Evolutionary conservation across 169 alveolate genomes (phyloP).

Genomic region (Plasmodium knowlesi): DNA sequence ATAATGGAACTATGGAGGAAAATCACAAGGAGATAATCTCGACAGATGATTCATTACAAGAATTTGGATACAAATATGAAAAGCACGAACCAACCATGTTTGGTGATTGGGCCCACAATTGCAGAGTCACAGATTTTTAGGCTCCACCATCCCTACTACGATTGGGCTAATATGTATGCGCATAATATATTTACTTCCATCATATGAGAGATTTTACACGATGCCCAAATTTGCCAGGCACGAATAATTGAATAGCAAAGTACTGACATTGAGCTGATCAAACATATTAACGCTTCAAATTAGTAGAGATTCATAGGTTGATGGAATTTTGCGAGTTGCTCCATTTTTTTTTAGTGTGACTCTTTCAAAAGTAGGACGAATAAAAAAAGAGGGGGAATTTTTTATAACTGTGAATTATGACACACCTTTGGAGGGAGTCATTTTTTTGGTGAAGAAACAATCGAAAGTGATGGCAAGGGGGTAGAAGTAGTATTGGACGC

Average conservation of each 20-base stretch:
- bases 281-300: not conserved
- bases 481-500: not conserved
- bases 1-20: conserved; percentile 2
- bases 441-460: not conserved
- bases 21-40: not conserved
- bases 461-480: not conserved
- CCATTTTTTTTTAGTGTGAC: not conserved
- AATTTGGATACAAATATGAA: conserved; percentile 80
- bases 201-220: not conserved
- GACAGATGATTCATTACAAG: conserved; percentile 34
- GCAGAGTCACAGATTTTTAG: conserved; percentile 86
- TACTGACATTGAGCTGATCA: not conserved
- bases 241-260: not conserved
- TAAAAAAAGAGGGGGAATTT: not conserved
- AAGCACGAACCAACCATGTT: conserved; percentile 88
- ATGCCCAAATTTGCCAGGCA: not conserved
- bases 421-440: not conserved
- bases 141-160: not conserved
- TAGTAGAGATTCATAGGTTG: not conserved
- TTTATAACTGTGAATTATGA: too few species aligned
- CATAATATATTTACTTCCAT: not conserved
- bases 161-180: not conserved
- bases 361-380: not conserved
- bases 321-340: not conserved
- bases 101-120: conserved; percentile 87